Percentiles rank a stretch among this genome's conserved stretches.
phyloP scores from a whole-genome alignment of 179 eudicot genomes.

The Beta corolliflora region DNA sequence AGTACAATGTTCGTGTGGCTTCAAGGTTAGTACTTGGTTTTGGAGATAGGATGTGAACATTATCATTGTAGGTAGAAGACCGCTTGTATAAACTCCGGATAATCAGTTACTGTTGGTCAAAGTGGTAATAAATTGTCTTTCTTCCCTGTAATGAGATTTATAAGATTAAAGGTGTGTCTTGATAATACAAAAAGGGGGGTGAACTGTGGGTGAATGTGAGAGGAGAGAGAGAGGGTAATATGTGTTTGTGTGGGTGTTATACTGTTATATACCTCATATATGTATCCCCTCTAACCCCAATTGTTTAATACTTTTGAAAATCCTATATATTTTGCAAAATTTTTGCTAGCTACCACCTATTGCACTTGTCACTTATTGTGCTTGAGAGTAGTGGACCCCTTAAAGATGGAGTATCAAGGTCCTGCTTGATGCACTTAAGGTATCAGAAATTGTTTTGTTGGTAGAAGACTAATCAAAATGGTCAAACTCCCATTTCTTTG shows the following conservation, averaged over 20 bases:
- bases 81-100: background rate
- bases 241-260: background rate
- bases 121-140: background rate
- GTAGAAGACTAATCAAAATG: background rate
- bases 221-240: background rate
- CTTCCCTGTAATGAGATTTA: background rate
- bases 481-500: background rate
- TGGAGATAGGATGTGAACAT: background rate
- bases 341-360: background rate
- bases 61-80: background rate
- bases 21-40: constrained; percentile 49
- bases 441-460: background rate
- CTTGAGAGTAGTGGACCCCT: background rate
- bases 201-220: background rate
- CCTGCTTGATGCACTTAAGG: background rate
- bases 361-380: background rate
- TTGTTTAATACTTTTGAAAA: background rate
- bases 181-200: background rate
- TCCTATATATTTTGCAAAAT: background rate
- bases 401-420: background rate
- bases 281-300: background rate
- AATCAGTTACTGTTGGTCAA: background rate
- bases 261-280: background rate
- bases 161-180: background rate
- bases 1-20: constrained; percentile 70